phyloP scores from a whole-genome alignment of 805 yeast genomes.

The Starmerella sirachaensis region DNA sequence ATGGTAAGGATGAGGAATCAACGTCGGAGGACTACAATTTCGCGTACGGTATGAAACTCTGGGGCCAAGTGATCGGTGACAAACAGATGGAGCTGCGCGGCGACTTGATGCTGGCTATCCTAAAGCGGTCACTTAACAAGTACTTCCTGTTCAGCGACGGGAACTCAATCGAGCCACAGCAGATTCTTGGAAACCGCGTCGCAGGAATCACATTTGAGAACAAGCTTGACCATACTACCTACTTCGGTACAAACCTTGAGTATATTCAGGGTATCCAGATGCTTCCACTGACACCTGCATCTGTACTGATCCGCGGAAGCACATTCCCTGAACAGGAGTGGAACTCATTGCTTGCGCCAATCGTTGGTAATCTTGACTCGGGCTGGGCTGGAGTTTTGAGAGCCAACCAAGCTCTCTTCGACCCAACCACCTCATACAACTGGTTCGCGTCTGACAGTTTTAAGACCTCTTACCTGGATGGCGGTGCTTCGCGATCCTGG shows the following conservation, averaged over 20 bases:
- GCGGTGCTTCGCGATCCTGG: constrained; percentile 83
- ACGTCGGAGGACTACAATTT: constrained; percentile 64
- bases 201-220: constrained; percentile 71
- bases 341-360: constrained; percentile 37
- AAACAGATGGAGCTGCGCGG: constrained; percentile 44
- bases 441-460: constrained; percentile 50
- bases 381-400: constrained; percentile 60
- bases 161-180: constrained; percentile 42
- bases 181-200: constrained; percentile 50
- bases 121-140: constrained; percentile 41
- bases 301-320: constrained; percentile 43
- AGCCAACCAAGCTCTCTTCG: constrained; percentile 61
- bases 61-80: constrained; percentile 55
- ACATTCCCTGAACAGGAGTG: constrained; percentile 47
- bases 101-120: constrained; percentile 47
- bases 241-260: constrained; percentile 51
- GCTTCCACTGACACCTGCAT: constrained; percentile 59
- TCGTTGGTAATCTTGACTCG: constrained; percentile 36
- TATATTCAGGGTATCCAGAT: constrained; percentile 73
- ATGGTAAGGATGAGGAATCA: constrained; percentile 65
- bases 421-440: constrained; percentile 50
- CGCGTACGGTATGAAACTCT: constrained; percentile 57
- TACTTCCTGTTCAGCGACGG: constrained; percentile 43
- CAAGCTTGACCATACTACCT: constrained; percentile 63
- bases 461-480: constrained; percentile 49